Percentiles rank a stretch among this genome's conserved stretches.
Conservation (phyloP, 2,329 filamentous ascomycete species). For the Fusarium marasasianum region DNA sequence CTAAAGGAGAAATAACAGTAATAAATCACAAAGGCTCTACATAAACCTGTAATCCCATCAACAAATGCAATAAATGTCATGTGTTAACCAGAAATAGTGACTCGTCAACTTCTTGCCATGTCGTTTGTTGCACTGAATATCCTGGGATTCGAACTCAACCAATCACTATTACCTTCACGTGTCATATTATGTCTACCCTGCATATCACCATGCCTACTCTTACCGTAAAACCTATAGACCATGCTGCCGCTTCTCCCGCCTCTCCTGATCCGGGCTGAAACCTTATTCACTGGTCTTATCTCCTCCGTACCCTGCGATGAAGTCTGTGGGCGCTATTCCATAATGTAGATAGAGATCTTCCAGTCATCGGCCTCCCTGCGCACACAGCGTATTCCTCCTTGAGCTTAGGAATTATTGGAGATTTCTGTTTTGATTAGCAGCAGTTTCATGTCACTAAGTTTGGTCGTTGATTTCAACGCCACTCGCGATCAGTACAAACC, state of each 20-base stretch:
- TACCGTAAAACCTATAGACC: neutral
- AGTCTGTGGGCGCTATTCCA: too few species aligned
- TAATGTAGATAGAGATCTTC: neutral
- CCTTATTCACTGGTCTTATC: neutral
- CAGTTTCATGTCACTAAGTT: neutral
- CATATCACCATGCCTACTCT: neutral
- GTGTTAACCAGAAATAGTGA: fast-evolving
- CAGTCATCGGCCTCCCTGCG: neutral
- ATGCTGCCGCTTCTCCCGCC: neutral
- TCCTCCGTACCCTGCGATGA: fast-evolving
- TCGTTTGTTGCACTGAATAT: neutral
- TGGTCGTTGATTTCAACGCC: too few species aligned
- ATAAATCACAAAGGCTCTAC: neutral
- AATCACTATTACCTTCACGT: neutral
- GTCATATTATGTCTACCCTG: neutral
- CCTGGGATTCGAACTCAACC: neutral
- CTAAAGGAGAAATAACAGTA: neutral
- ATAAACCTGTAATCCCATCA: fast-evolving
- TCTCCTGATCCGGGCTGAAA: fast-evolving
- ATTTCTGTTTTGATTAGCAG: fast-evolving
- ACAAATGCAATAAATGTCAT: fast-evolving
- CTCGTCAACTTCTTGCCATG: neutral
- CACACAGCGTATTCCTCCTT: fast-evolving
- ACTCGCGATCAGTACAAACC: neutral
- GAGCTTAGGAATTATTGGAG: neutral